Evolutionary conservation across 768 basidiomycete genomes (phyloP).

Genomic region (Fistulinella prunicolor): DNA sequence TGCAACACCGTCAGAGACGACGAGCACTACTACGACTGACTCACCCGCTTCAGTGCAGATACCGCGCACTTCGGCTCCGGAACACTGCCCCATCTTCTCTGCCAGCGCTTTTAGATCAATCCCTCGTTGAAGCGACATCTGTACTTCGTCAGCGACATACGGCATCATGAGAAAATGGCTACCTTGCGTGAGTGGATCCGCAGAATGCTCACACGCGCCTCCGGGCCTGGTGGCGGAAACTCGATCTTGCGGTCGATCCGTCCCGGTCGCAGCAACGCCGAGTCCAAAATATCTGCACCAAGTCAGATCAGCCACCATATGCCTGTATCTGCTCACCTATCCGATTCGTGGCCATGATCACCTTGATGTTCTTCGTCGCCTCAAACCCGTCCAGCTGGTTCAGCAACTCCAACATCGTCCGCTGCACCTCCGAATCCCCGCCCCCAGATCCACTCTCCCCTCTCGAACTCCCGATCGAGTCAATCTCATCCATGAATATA

Average conservation of each 20-base stretch:
- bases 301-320: constrained; percentile 4
- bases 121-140: constrained; percentile 98
- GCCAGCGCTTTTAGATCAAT: constrained; percentile 96
- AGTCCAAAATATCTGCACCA: constrained; percentile 81
- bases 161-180: background rate
- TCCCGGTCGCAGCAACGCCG: constrained; percentile 88
- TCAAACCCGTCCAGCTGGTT: constrained; percentile 91
- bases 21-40: constrained; percentile 16
- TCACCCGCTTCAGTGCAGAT: constrained; percentile 95
- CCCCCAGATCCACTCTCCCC: constrained; percentile 77
- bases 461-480: constrained; percentile 91
- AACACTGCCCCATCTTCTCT: constrained; percentile 99
- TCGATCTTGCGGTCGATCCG: constrained; percentile 98
- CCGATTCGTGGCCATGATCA: constrained; percentile 97
- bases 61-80: constrained; percentile 95
- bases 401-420: constrained; percentile 86
- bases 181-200: constrained; percentile 96
- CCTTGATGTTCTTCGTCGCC: constrained; percentile 80
- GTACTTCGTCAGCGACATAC: background rate
- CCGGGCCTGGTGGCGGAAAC: constrained; percentile 96
- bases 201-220: constrained; percentile 95
- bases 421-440: constrained; percentile 86
- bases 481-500: constrained; percentile 99
- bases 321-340: constrained; percentile 51
- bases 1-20: constrained; percentile 26